A percentile compares a stretch with the other conserved stretches of the same genome.
Evolutionary conservation across 1,284 basidiomycete genomes (phyloP).

Genomic region (Malassezia arunalokei): DNA sequence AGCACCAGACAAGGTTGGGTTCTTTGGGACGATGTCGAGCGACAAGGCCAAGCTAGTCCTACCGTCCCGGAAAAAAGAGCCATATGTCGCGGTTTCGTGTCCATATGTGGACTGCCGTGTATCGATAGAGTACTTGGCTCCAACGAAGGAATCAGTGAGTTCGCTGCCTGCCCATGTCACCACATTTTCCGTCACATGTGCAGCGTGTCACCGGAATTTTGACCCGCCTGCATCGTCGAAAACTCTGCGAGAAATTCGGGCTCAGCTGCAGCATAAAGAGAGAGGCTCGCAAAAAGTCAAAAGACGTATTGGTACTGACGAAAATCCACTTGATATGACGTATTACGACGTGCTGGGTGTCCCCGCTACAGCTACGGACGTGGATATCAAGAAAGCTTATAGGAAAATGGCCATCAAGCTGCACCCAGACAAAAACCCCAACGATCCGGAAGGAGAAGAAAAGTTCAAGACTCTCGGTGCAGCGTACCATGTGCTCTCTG

Average conservation of each 20-base stretch:
- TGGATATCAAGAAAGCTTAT: conserved; percentile 92
- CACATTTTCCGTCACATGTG: conserved; percentile 40
- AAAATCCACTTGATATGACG: conserved; percentile 41
- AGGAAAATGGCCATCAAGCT: conserved; percentile 82
- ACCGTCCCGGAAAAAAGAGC: conserved; percentile 33
- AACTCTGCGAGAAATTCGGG: conserved; percentile 28
- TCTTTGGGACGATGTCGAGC: background rate
- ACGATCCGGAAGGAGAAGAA: conserved; percentile 82
- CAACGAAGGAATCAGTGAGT: conserved; percentile 18
- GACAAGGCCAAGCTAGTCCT: conserved; percentile 14
- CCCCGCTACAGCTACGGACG: conserved; percentile 60
- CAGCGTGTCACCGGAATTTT: conserved; percentile 34
- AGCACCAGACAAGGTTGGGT: background rate
- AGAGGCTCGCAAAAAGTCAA: conserved; percentile 19
- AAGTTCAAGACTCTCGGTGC: conserved; percentile 52
- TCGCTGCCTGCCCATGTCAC: conserved; percentile 25
- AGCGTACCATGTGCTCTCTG: conserved; percentile 60
- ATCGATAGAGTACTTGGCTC: conserved; percentile 37
- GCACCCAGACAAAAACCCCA: conserved; percentile 65
- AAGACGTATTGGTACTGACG: conserved; percentile 42
- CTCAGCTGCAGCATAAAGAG: conserved; percentile 17
- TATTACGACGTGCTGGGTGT: conserved; percentile 60
- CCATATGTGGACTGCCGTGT: conserved; percentile 36
- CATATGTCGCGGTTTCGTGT: conserved; percentile 30
- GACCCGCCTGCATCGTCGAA: conserved; percentile 38